Evolutionary conservation across 139 green algal genomes (phyloP).

Genomic region (Desmodesmus armatus): DNA sequence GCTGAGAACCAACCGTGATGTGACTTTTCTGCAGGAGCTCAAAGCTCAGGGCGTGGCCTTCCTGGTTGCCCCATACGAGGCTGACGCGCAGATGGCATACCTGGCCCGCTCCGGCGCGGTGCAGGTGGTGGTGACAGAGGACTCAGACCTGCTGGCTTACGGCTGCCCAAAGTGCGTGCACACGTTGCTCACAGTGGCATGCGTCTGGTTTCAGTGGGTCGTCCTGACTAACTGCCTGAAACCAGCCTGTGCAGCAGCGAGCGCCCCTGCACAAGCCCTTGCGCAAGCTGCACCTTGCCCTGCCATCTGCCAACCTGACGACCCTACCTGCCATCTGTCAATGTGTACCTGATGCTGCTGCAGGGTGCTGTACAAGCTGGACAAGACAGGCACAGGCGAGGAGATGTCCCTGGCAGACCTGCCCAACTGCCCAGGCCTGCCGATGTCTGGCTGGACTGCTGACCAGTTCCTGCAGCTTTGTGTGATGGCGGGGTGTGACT

Average conservation of each 20-base stretch:
- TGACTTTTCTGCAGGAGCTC: constrained; percentile 73
- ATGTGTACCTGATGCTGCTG: not conserved
- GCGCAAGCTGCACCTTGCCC: not conserved
- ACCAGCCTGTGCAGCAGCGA: not conserved
- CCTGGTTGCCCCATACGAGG: constrained; percentile 97
- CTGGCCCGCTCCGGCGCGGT: constrained; percentile 81
- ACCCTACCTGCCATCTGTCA: not conserved
- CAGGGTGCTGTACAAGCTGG: constrained; percentile 95
- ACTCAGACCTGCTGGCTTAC: constrained; percentile 97
- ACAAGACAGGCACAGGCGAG: constrained; percentile 83
- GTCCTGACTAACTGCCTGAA: not conserved
- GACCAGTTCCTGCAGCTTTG: constrained; percentile 96
- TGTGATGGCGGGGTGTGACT: constrained; percentile 97
- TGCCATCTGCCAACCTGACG: not conserved
- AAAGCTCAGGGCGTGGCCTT: constrained; percentile 77
- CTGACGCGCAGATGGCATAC: constrained; percentile 93
- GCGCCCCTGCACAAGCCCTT: not conserved
- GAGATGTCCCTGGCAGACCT: constrained; percentile 79
- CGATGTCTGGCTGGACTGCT: constrained; percentile 75
- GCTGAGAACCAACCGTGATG: too few relatives aligned
- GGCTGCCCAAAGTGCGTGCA: constrained; percentile 84
- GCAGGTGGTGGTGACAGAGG: constrained; percentile 94
- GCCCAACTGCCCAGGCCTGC: constrained; percentile 34
- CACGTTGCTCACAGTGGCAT: not conserved
- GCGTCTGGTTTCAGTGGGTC: too few relatives aligned